Evolutionary conservation across 495 filamentous ascomycete genomes (phyloP).

Genomic region (Neurospora sp.): DNA sequence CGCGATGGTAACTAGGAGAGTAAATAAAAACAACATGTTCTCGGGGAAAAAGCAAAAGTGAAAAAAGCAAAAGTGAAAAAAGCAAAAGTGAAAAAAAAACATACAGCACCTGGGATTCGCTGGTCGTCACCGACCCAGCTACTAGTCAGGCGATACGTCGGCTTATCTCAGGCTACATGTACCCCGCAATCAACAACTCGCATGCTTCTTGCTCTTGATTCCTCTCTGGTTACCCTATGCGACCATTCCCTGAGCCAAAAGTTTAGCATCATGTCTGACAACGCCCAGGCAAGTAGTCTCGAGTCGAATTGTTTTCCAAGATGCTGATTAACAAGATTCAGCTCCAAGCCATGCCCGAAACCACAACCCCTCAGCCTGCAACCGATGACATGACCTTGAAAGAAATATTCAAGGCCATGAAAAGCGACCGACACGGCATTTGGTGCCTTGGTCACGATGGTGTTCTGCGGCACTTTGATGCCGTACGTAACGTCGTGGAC

Average conservation of each 20-base stretch:
- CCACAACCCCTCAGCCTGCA: background rate
- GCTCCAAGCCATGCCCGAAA: background rate
- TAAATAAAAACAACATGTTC: too few relatives aligned
- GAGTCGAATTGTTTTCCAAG: background rate
- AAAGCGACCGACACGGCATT: slow-evolving; percentile 5
- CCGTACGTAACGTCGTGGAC: slow-evolving; percentile 7
- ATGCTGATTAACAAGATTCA: background rate
- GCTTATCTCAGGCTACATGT: background rate
- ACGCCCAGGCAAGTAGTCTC: background rate
- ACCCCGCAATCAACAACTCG: background rate
- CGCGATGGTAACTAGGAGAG: too few relatives aligned
- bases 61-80: too few relatives aligned
- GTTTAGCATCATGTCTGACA: background rate
- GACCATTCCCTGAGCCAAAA: background rate
- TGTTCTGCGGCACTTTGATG: slow-evolving; percentile 9
- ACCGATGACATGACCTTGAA: slow-evolving; percentile 4
- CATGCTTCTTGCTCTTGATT: background rate
- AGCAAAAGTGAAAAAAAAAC: too few relatives aligned
- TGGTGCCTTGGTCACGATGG: slow-evolving; percentile 5
- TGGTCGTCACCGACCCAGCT: slow-evolving; percentile 34
- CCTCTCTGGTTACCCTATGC: background rate
- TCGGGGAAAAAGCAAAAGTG: too few relatives aligned
- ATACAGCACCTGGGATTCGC: slow-evolving; percentile 37
- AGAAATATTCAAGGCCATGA: slow-evolving; percentile 3
- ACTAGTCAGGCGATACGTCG: slow-evolving; percentile 21